Conservation (phyloP, 169 alveolate genomes). For the Toxoplasma gondii region DNA sequence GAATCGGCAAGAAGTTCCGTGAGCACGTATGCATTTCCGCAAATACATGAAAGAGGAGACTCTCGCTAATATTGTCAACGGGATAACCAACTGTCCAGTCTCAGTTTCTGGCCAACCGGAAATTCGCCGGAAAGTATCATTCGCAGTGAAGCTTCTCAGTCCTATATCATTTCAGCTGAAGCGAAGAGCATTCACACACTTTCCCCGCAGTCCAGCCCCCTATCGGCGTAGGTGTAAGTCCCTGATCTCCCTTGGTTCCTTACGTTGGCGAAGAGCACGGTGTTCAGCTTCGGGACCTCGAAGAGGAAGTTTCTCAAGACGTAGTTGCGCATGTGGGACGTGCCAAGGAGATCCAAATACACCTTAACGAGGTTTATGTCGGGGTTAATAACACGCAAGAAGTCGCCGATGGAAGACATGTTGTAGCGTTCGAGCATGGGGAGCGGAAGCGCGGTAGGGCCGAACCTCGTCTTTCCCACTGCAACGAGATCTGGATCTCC, state of each 20-base stretch:
- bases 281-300: constrained; percentile 81
- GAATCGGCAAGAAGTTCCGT: no score
- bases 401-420: constrained; percentile 78
- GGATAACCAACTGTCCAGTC: no score
- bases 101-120: no score
- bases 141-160: no score
- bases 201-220: no score
- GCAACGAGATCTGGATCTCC: constrained; percentile 87
- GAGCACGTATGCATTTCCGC: no score
- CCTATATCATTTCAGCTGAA: no score
- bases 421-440: constrained; percentile 86
- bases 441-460: constrained; percentile 88
- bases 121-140: no score
- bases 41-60: no score
- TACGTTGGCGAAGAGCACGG: constrained; percentile 77
- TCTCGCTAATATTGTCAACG: no score
- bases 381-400: constrained; percentile 78
- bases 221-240: no score
- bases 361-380: constrained; percentile 78
- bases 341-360: constrained; percentile 77
- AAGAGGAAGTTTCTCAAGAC: constrained; percentile 80
- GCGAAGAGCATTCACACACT: no score
- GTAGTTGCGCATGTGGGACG: constrained; percentile 80
- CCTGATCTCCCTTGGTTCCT: neutral
- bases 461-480: constrained; percentile 81